A percentile compares a stretch with the other conserved stretches of the same genome.
phyloP scores from a whole-genome alignment of 2,329 filamentous ascomycete species.

The Cercospora nicotianae region DNA sequence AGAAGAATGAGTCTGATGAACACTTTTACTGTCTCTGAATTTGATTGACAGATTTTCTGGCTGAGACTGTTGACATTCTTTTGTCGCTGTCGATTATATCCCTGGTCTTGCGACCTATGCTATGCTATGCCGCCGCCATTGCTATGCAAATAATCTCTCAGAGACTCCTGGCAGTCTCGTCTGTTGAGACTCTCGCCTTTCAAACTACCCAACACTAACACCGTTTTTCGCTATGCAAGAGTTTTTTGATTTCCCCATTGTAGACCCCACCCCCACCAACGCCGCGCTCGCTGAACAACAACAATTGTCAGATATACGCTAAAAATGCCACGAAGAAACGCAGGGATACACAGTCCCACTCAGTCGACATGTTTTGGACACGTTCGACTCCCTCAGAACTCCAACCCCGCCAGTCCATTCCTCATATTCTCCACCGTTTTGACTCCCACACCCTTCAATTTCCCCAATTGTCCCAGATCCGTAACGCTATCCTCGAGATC shows the following conservation, averaged over 20 bases:
- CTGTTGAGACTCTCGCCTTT: neutral
- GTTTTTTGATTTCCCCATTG: neutral
- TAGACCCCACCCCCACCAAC: neutral
- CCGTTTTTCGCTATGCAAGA: neutral
- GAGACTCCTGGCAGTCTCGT: neutral
- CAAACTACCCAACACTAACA: neutral
- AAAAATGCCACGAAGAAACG: neutral
- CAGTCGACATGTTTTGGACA: too few relatives aligned
- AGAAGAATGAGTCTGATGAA: neutral
- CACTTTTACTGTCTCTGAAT: neutral
- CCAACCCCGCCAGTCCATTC: constrained; percentile 34
- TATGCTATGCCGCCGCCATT: neutral
- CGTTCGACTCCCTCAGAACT: too few relatives aligned
- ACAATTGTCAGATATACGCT: neutral
- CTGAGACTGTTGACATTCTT: neutral
- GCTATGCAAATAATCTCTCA: neutral
- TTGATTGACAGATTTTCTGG: neutral
- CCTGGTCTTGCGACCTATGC: neutral
- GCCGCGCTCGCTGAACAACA: constrained; percentile 12
- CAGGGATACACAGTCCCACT: too few relatives aligned
- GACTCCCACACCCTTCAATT: constrained; percentile 51
- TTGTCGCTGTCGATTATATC: neutral
- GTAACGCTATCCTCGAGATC: constrained; percentile 46
- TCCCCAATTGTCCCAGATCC: constrained; percentile 47
- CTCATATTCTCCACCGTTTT: constrained; percentile 56